Evolutionary conservation across 345 rosid genomes (phyloP).

Genomic region (Melaleuca quinquenervia): DNA sequence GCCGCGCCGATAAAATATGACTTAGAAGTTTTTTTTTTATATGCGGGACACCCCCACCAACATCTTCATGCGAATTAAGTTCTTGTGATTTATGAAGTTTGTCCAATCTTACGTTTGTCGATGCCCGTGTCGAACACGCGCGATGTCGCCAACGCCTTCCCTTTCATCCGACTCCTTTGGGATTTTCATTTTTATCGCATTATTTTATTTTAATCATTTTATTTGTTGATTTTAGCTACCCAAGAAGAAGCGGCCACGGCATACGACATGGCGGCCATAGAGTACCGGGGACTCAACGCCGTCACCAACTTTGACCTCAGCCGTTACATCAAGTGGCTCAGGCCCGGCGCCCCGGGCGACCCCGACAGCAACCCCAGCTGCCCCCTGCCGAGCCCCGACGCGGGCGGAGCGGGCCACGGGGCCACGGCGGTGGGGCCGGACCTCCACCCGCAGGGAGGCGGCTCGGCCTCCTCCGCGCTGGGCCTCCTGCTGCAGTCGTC

Average conservation of each 20-base stretch:
- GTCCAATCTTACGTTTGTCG: not conserved
- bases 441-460: not conserved
- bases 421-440: not conserved
- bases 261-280: conserved; percentile 84
- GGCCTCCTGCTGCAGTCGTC: conserved; percentile 37
- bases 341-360: not conserved
- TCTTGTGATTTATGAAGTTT: not conserved
- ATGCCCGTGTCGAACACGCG: not conserved
- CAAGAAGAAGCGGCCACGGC: conserved; percentile 96
- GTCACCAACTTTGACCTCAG: conserved; percentile 90
- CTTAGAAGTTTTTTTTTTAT: no score
- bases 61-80: conserved; percentile 16
- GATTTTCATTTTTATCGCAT: not conserved
- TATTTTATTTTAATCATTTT: not conserved
- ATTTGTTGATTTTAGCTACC: conserved; percentile 36
- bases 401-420: not conserved
- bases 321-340: conserved; percentile 43
- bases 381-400: not conserved
- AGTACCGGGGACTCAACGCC: conserved; percentile 89
- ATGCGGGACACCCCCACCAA: no score
- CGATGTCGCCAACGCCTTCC: not conserved
- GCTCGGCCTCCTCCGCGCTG: conserved; percentile 25
- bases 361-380: not conserved
- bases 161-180: not conserved
- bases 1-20: not conserved